Percentiles rank a stretch among this genome's conserved stretches.
phyloP scores from a whole-genome alignment of 1,284 basidiomycete species.

The Microbotryum saponariae region DNA sequence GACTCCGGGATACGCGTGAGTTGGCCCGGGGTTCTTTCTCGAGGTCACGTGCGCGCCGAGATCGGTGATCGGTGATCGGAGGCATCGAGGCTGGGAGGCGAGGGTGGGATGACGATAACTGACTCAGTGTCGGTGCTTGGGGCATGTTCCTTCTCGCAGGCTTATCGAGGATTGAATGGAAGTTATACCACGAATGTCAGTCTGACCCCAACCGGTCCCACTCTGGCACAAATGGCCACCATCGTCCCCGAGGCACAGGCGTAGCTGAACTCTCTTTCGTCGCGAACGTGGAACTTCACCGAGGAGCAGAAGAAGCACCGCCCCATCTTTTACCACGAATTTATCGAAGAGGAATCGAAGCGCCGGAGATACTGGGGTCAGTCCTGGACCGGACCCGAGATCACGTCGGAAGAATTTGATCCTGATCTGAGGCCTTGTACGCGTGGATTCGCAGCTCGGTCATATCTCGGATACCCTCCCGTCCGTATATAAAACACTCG shows the following conservation, averaged over 20 bases:
- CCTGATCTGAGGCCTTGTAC: not conserved
- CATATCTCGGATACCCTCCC: conserved; percentile 30
- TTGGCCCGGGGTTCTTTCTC: conserved; percentile 53
- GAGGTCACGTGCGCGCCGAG: conserved; percentile 36
- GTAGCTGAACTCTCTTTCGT: no score
- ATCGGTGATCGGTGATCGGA: no score
- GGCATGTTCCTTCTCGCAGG: not conserved
- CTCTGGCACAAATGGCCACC: no score
- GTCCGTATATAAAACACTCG: not conserved
- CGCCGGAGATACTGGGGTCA: conserved; percentile 17
- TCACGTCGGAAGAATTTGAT: not conserved
- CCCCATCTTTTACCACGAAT: conserved; percentile 36
- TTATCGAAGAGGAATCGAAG: conserved; percentile 22
- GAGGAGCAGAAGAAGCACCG: conserved; percentile 24
- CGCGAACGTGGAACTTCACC: no score
- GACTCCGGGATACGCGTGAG: conserved; percentile 73
- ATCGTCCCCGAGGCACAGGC: no score
- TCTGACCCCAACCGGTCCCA: no score
- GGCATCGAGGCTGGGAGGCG: not conserved
- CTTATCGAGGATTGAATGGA: conserved; percentile 32
- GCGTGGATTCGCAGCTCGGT: conserved; percentile 28
- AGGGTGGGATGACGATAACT: not conserved
- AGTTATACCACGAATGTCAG: conserved; percentile 28
- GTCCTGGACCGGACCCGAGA: not conserved
- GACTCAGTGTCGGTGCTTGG: conserved; percentile 10